These are phyloP conservation scores for Pythium rhizo-oryzae DNA, from an alignment of 352 stramenopile genomes.

Conservation along the genomic window DNA sequence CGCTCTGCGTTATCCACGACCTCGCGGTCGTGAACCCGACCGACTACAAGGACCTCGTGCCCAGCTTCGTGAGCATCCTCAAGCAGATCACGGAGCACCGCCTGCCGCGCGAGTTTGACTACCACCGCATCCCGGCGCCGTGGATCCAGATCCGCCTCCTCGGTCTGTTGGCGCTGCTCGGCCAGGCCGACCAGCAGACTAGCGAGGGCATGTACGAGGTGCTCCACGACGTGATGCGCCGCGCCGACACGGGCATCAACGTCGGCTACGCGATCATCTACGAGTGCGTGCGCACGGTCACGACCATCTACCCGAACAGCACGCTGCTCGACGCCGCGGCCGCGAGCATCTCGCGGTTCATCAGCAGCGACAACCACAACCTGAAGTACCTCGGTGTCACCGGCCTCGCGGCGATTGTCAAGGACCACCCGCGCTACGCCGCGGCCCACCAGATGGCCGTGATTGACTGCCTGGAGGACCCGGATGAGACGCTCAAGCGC, in stretches of 20 bases:
- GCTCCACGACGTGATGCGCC: constrained; percentile 97
- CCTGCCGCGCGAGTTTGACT: constrained; percentile 98
- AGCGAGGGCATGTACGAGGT: constrained; percentile 99
- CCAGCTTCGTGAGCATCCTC: constrained; percentile 98
- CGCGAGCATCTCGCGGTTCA: constrained; percentile 94
- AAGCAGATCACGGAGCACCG: constrained; percentile 99
- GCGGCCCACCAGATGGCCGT: constrained; percentile 99
- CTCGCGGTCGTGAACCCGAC: constrained; percentile 89
- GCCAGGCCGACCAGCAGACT: constrained; percentile 92
- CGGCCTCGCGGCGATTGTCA: constrained; percentile 98
- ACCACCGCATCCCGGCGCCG: constrained; percentile 98
- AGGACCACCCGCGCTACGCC: constrained; percentile 95
- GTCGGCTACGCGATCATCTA: constrained; percentile 99
- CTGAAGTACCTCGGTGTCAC: constrained; percentile 99
- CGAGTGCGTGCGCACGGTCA: constrained; percentile 98
- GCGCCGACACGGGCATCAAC: constrained; percentile 99
- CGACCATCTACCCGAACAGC: constrained; percentile 99
- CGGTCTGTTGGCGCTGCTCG: constrained; percentile 96
- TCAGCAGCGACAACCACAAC: constrained; percentile 96
- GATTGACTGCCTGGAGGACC: constrained; percentile 99
- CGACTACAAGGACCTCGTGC: constrained; percentile 99
- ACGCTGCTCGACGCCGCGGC: constrained; percentile 95
- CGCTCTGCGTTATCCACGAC: constrained; percentile 94
- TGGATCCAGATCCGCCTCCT: constrained; percentile 99
- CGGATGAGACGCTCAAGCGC: constrained; percentile 99